Evolutionary conservation across 1,284 basidiomycete genomes (phyloP).

Genomic region (Phylloboletellus chloephorus): DNA sequence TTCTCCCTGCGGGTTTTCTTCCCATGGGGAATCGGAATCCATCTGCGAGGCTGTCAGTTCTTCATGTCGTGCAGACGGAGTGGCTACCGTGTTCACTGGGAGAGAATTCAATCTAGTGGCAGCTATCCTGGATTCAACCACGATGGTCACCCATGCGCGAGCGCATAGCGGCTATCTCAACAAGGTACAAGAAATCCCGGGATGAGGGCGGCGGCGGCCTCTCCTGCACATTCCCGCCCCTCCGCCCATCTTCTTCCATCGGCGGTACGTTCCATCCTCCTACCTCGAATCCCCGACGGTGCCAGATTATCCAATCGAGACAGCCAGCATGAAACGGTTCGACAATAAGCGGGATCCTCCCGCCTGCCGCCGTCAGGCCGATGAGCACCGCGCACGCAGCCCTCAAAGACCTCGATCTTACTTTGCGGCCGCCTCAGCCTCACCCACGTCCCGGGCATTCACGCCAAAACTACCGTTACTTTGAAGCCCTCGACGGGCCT

Average conservation of each 20-base stretch:
- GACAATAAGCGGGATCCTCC: constrained; percentile 83
- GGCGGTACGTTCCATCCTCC: not conserved
- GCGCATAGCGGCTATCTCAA: constrained; percentile 51
- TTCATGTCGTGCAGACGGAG: too few species aligned
- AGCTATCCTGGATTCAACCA: too few species aligned
- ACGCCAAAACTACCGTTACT: constrained; percentile 96
- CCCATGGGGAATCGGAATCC: constrained; percentile 57
- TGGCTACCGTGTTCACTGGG: too few species aligned
- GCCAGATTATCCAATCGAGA: constrained; percentile 70
- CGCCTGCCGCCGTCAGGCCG: constrained; percentile 81
- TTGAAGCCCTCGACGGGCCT: constrained; percentile 50
- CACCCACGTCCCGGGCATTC: constrained; percentile 82
- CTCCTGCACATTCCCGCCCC: constrained; percentile 78
- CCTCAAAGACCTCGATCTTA: constrained; percentile 63
- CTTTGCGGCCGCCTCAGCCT: constrained; percentile 83
- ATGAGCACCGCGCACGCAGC: constrained; percentile 87
- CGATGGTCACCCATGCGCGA: constrained; percentile 12
- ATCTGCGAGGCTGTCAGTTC: constrained; percentile 26
- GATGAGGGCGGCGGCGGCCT: constrained; percentile 79
- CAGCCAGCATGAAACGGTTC: constrained; percentile 94
- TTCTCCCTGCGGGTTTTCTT: constrained; percentile 35
- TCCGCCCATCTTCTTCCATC: constrained; percentile 22
- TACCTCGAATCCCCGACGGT: too few species aligned
- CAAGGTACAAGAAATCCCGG: constrained; percentile 72
- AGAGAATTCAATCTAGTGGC: too few species aligned